phyloP scores from a whole-genome alignment of 768 basidiomycete species.

The Mycena vitilis region DNA sequence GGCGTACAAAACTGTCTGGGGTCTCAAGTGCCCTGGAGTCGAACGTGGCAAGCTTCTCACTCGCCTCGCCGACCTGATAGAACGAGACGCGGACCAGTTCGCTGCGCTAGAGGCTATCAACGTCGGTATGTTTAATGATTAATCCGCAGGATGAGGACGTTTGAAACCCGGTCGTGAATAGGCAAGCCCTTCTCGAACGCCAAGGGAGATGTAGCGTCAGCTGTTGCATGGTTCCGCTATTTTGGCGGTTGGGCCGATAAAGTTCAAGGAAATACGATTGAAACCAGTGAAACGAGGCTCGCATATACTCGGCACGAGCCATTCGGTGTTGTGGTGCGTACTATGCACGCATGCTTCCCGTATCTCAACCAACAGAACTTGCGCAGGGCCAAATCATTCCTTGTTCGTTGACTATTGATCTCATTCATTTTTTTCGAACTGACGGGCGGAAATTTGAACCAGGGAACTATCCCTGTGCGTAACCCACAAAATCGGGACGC shows the following conservation, averaged over 20 bases:
- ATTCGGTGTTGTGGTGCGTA: constrained; percentile 56
- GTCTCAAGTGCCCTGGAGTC: constrained; percentile 56
- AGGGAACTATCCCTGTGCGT: constrained; percentile 73
- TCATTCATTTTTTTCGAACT: too few species aligned
- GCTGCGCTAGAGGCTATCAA: constrained; percentile 65
- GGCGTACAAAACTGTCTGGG: constrained; percentile 51
- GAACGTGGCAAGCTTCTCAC: constrained; percentile 55
- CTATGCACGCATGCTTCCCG: not conserved
- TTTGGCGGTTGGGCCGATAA: constrained; percentile 76
- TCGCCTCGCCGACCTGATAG: constrained; percentile 65
- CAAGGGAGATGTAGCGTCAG: constrained; percentile 40
- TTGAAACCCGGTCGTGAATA: not conserved
- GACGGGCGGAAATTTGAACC: constrained; percentile 41
- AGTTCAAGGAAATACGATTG: constrained; percentile 61
- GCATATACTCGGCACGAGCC: constrained; percentile 75
- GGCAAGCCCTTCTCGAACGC: constrained; percentile 48
- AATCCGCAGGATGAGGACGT: constrained; percentile 4
- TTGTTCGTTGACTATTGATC: constrained; percentile 30
- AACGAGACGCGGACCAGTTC: constrained; percentile 57
- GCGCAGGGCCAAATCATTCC: constrained; percentile 45
- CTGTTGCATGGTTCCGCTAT: constrained; percentile 57
- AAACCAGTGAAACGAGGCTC: constrained; percentile 61
- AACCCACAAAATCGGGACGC: not conserved
- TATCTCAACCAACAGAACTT: not conserved
- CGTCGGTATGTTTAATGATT: constrained; percentile 44